phyloP scores from a whole-genome alignment of 2,329 filamentous ascomycete genomes.

The Proliferodiscus dingleyae region DNA sequence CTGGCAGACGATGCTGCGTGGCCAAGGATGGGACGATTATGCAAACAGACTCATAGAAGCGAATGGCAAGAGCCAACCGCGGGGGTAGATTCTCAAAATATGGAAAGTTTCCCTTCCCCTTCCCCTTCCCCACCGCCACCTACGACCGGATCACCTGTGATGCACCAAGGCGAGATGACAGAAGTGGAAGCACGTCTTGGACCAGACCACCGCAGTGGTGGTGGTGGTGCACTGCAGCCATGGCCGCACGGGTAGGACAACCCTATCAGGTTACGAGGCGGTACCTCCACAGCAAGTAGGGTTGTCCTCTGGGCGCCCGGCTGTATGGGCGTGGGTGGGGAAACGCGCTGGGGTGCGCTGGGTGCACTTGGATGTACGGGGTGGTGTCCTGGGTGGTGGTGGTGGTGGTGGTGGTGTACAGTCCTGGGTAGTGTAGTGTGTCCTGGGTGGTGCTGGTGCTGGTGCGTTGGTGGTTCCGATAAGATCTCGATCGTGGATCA shows the following conservation, averaged over 20 bases:
- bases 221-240: too few species aligned
- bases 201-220: too few species aligned
- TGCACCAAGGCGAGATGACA: too few species aligned
- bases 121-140: too few species aligned
- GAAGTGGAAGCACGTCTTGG: background rate
- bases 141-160: background rate
- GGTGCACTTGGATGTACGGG: too few species aligned
- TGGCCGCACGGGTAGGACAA: slow-evolving; percentile 10
- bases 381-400: too few species aligned
- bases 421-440: background rate
- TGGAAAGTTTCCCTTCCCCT: too few species aligned
- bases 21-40: background rate
- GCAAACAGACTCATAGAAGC: background rate
- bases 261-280: slow-evolving; percentile 15
- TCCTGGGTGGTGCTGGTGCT: background rate
- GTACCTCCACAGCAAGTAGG: too few species aligned
- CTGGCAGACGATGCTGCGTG: slow-evolving; percentile 4
- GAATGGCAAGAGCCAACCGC: background rate
- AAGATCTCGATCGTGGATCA: slow-evolving; percentile 4
- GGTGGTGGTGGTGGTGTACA: too few species aligned
- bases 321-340: too few species aligned
- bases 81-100: background rate
- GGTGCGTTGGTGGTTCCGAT: slow-evolving; percentile 11
- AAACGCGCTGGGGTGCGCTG: too few species aligned
- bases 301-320: too few species aligned